Conservation (phyloP, 129 eudicot species). For the Silybum marianum region DNA sequence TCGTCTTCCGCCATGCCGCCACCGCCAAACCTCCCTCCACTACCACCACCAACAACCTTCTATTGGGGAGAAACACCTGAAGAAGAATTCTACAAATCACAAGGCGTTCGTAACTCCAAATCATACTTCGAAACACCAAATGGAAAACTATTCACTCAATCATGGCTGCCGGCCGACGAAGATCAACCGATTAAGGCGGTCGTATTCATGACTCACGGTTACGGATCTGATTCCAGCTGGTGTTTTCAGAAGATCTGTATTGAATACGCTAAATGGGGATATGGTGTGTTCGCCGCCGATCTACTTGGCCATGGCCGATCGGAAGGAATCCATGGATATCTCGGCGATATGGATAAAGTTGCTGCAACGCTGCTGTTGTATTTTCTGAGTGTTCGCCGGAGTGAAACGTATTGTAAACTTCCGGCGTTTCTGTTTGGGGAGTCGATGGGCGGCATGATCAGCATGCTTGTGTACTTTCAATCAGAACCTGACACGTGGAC, state of each 20-base stretch:
- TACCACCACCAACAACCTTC: conserved; percentile 45
- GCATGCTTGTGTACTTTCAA: conserved; percentile 73
- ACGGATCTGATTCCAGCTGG: conserved; percentile 81
- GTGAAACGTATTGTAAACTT: conserved; percentile 54
- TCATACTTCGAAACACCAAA: conserved; percentile 63
- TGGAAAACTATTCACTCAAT: conserved; percentile 72
- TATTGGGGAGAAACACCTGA: conserved; percentile 88
- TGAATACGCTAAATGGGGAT: conserved; percentile 76
- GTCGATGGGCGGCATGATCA: conserved; percentile 74
- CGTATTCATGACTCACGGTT: conserved; percentile 82
- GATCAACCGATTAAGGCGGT: conserved; percentile 47
- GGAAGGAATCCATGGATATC: conserved; percentile 68
- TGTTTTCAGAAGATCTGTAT: conserved; percentile 80
- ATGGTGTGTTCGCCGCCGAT: conserved; percentile 91
- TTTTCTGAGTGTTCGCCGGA: conserved; percentile 51
- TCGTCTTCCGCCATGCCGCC: conserved; percentile 35
- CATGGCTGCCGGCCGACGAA: conserved; percentile 56
- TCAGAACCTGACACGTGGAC: conserved; percentile 77
- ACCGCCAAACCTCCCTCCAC: conserved; percentile 20
- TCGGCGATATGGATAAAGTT: conserved; percentile 65
- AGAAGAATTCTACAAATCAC: conserved; percentile 65
- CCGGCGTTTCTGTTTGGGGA: conserved; percentile 89
- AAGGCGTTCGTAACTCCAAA: conserved; percentile 58
- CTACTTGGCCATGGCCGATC: conserved; percentile 84
- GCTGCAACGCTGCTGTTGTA: conserved; percentile 54